Base-by-base conservation (phyloP, 1,284 basidiomycete species). In the Rhodotorula mucilaginosa region DNA sequence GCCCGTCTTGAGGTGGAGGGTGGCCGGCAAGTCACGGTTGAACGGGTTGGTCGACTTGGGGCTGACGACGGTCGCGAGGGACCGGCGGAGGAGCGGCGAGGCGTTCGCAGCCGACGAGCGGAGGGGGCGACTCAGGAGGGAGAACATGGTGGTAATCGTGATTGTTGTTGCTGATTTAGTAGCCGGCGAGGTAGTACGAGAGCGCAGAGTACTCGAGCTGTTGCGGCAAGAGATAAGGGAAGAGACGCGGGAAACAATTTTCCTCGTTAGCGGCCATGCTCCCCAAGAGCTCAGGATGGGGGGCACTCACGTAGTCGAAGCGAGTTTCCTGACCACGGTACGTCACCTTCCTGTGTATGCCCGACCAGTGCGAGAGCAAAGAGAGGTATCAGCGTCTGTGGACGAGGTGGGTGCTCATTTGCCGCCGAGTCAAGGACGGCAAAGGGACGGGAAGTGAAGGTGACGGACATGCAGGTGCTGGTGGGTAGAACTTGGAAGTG, bases 1-100 rank as follows among this genome's bases (percentile, higher is more conserved):
- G 56, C 96, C 96, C 12, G 92, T 89, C 83, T 97, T 96, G 71
- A 99, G 86, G 82, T 97, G 94, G 29, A 99, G 85, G 2, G 89
- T 86, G 10, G 96, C 97, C 29, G 94, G 93, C n/a, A 67, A 58
- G 51, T 68, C 65, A n/a, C 71, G 75, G 68, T 76, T 68, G 68
- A 68, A 71, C 18, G 71, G 67, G 61, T 72, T 75, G 47, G 66
- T 57, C 34, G 66, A 72, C 62, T 71, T 69, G 39, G 74, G 49
- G 34, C 51, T 49, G 44, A 54, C 62, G 21, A 67, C 69, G 58
- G 72, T 74, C 61, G 68, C 68, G 71, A 70, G 68, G 34, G 68
- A 63, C 54, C 68, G 69, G 47, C 62, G 66, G 58, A 58, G 49
- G 57, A 57, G 61, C 48, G 64, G 70, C 47, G 62, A 54, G 54